These are phyloP conservation scores for Phytophthora pisi DNA, from an alignment of 352 stramenopile species.

Conservation along the genomic window DNA sequence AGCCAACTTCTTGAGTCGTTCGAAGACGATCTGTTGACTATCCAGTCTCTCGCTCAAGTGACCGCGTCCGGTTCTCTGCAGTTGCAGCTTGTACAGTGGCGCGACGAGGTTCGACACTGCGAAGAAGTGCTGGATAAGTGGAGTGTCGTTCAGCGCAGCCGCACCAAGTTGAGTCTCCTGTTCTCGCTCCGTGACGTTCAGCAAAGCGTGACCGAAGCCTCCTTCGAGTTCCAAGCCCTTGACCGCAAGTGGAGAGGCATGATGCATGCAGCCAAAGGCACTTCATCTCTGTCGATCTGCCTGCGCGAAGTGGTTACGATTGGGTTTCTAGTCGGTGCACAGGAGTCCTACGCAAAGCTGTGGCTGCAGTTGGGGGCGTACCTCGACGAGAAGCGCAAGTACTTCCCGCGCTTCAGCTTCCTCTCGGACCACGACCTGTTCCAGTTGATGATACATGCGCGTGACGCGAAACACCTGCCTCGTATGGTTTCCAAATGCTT, in stretches of 20 bases:
- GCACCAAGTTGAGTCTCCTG: conserved; percentile 49
- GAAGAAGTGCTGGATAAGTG: conserved; percentile 69
- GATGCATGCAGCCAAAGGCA: conserved; percentile 61
- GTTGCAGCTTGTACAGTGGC: conserved; percentile 54
- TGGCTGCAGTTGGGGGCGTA: conserved; percentile 63
- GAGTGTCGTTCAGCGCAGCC: conserved; percentile 56
- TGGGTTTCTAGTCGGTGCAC: conserved; percentile 50
- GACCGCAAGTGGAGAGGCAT: conserved; percentile 75
- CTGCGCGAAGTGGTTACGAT: conserved; percentile 65
- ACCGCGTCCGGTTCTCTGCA: conserved; percentile 43
- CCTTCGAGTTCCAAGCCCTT: conserved; percentile 64
- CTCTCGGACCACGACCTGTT: conserved; percentile 70
- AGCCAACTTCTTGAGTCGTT: conserved; percentile 47
- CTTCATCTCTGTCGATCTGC: conserved; percentile 56
- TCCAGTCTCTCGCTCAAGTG: conserved; percentile 61
- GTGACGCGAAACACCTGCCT: conserved; percentile 36
- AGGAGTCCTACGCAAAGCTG: conserved; percentile 54
- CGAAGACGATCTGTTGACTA: conserved; percentile 60
- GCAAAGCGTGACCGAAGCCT: conserved; percentile 55
- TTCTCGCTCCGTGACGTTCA: conserved; percentile 65
- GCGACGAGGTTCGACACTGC: conserved; percentile 63
- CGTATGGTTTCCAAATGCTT: conserved; percentile 63
- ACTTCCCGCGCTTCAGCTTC: conserved; percentile 68
- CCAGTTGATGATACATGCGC: conserved; percentile 55
- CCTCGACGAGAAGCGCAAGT: conserved; percentile 61